phyloP scores from a whole-genome alignment of 176 grass and related monocot species.

The Zea luxurians region DNA sequence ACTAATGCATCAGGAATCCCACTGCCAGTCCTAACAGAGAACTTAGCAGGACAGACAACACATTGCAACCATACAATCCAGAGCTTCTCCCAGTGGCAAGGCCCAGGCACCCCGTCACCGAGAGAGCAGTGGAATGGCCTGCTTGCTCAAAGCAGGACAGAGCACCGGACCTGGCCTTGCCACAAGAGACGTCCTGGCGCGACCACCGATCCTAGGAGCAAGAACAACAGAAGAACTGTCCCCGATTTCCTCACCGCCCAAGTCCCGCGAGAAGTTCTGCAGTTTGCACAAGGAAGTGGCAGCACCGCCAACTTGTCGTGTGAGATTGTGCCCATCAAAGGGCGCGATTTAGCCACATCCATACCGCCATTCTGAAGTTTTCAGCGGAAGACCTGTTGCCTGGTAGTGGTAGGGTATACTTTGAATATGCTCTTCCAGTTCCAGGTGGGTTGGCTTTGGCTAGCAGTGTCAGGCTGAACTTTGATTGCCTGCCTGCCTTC shows the following conservation, averaged over 20 bases:
- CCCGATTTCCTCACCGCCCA: not conserved
- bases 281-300: not conserved
- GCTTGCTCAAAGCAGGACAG: not conserved
- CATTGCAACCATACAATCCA: not conserved
- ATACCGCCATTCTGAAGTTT: constrained; percentile 16
- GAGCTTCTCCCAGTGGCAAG: not conserved
- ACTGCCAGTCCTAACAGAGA: not conserved
- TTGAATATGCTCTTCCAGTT: not conserved
- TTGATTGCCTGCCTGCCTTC: not conserved
- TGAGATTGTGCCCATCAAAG: not conserved
- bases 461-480: constrained; percentile 8
- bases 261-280: not conserved
- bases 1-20: constrained; percentile 1
- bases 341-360: not conserved
- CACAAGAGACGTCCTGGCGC: not conserved
- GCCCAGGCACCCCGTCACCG: not conserved
- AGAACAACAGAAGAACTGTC: not conserved
- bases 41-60: not conserved
- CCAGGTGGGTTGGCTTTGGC: not conserved
- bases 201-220: not conserved
- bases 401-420: not conserved
- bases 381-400: not conserved
- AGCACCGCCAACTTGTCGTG: not conserved
- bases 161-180: not conserved
- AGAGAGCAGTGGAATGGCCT: not conserved